Evolutionary conservation across 176 grass and related monocot genomes (phyloP).

Genomic region (Alloteropsis semialata): DNA sequence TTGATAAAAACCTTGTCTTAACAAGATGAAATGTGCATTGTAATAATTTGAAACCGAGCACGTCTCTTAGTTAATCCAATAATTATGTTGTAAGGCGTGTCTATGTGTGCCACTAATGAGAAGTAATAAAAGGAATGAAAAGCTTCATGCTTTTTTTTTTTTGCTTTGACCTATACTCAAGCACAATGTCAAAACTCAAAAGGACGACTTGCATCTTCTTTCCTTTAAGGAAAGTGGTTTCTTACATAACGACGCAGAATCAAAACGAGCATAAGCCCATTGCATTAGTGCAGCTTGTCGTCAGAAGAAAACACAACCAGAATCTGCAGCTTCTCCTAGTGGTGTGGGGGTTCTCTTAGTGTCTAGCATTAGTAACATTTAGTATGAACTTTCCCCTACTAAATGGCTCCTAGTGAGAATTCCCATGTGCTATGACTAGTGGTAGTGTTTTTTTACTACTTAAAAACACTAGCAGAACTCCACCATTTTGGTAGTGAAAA

Average conservation of each 20-base stretch:
- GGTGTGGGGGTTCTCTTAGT: no score
- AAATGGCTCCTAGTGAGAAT: no score
- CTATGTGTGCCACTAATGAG: no score
- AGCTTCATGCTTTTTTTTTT: slow-evolving; percentile 5
- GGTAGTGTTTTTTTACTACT: no score
- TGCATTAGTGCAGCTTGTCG: neutral
- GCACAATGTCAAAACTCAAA: neutral
- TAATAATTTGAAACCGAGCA: neutral
- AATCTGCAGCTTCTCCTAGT: no score
- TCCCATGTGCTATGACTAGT: no score
- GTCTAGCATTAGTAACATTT: no score
- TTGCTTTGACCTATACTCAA: slow-evolving; percentile 4
- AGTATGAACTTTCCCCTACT: no score
- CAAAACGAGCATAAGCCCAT: neutral
- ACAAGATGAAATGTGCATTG: neutral
- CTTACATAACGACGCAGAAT: neutral
- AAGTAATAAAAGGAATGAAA: neutral
- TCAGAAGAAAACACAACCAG: no score
- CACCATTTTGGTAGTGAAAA: no score
- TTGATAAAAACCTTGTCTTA: neutral
- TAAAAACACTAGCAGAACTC: no score
- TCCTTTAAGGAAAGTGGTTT: neutral
- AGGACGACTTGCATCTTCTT: neutral
- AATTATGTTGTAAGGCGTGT: neutral
- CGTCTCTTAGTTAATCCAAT: no score